Evolutionary conservation across 2,329 filamentous ascomycete species (phyloP).

Genomic region (Plectosphaerella sp.): DNA sequence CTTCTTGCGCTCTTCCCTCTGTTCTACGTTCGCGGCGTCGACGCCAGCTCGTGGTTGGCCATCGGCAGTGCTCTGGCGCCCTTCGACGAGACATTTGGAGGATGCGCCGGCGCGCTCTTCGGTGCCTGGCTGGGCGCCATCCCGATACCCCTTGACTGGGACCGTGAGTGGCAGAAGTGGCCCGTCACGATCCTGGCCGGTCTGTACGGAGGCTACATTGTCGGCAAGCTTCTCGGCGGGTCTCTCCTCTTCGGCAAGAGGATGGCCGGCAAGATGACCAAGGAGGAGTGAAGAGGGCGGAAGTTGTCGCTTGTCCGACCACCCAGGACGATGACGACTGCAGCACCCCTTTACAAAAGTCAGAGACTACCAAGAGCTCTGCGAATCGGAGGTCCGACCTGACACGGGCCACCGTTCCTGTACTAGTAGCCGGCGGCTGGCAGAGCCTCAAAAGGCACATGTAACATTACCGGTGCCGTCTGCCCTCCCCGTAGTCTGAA

Average conservation of each 20-base stretch:
- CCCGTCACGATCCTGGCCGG: constrained; percentile 87
- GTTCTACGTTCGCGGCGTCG: constrained; percentile 81
- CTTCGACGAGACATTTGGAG: constrained; percentile 81
- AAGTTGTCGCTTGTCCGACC: not conserved
- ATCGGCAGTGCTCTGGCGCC: constrained; percentile 65
- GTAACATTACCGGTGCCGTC: too few species aligned
- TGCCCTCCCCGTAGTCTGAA: too few species aligned
- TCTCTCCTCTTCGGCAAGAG: constrained; percentile 41
- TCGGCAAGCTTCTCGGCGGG: constrained; percentile 63
- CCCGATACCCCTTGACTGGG: constrained; percentile 96
- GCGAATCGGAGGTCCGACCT: too few species aligned
- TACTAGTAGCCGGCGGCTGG: too few species aligned
- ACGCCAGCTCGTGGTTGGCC: constrained; percentile 64
- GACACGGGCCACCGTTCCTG: too few species aligned
- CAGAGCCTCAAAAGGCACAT: too few species aligned
- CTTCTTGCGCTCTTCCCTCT: constrained; percentile 74
- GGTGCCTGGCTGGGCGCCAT: constrained; percentile 93
- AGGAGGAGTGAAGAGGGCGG: constrained; percentile 21
- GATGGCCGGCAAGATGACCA: constrained; percentile 20
- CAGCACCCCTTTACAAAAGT: not conserved
- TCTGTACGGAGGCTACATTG: constrained; percentile 70
- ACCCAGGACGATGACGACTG: not conserved
- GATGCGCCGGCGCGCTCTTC: constrained; percentile 68
- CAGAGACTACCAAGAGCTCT: too few species aligned
- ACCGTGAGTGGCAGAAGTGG: constrained; percentile 98